Base-by-base conservation (phyloP, 2,329 filamentous ascomycete genomes). In the Fusarium subtropicale region DNA sequence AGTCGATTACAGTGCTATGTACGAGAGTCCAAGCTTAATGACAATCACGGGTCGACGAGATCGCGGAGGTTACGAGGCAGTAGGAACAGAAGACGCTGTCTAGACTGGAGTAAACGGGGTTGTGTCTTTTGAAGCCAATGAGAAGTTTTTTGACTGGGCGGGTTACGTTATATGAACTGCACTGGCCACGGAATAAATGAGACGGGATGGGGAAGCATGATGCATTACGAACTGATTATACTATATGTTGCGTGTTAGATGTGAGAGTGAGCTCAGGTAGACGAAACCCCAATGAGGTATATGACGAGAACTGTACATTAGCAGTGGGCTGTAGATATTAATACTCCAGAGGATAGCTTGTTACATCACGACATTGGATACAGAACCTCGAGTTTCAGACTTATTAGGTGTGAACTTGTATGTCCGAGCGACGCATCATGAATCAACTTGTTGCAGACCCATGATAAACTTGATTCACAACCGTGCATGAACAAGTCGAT, bases 1-100 rank as follows among this genome's bases (percentile, higher is more conserved):
- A 39, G 88, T 99, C 47, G 93, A 97, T 80, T 99, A 97, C 79
- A 92, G 92, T 22, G 88, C 87, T 59, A 88, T 98, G 85, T 99
- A 97, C 80, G 95, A 98, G 79, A 88, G 91, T 22, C 95, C 95
- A 8, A 81, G 85, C 7, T 84, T 90, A 67, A 92, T 93, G 88
- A 80, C 80, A n/a, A 69, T 84, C 46, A 78, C 79, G n/a, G 81
- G 80, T 22, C 82, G 84, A 79, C 82, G 81, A 76, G 79, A 82
- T 72, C 80, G 79, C 52, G 84, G 84, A 39, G 84, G 88, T 68
- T 91, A 93, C 79, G 86, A 93, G 81, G 82, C 83, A 22, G 89
- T 92, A 30, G 83, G 82, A 16, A 84, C 76, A 0, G 87, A 89
- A 48, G 88, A 89, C 11, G 79, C 80, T 24, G 79, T 80, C 26